Conservation (phyloP, 768 basidiomycete genomes). For the Serpula lacrymans region DNA sequence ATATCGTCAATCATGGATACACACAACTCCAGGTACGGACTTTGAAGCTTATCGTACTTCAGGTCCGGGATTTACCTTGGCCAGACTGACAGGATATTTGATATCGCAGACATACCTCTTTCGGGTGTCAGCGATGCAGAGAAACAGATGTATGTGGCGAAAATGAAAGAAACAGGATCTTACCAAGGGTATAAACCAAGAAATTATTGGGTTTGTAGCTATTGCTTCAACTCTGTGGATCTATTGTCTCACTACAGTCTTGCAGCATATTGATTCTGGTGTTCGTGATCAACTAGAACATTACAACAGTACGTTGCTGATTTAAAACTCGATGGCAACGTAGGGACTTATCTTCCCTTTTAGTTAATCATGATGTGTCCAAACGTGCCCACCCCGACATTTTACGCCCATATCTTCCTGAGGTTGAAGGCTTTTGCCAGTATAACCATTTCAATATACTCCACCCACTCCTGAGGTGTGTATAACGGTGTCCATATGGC, state of each 20-base stretch:
- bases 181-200: constrained; percentile 47
- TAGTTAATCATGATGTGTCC: constrained; percentile 33
- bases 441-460: constrained; percentile 37
- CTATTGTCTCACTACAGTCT: background rate
- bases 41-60: background rate
- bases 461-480: constrained; percentile 32
- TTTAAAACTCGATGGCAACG: background rate
- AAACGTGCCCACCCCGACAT: constrained; percentile 32
- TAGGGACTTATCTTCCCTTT: background rate
- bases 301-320: constrained; percentile 33
- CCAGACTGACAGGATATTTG: constrained; percentile 43
- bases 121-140: constrained; percentile 36
- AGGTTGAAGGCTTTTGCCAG: constrained; percentile 31
- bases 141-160: constrained; percentile 35
- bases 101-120: constrained; percentile 44
- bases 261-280: constrained; percentile 37
- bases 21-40: constrained; percentile 34
- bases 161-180: constrained; percentile 36
- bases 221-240: background rate
- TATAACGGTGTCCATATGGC: background rate
- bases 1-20: constrained; percentile 47
- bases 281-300: constrained; percentile 41
- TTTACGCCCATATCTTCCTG: constrained; percentile 33
- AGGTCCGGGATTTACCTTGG: background rate
- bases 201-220: constrained; percentile 40